Conservation (phyloP, 1,139 yeast genomes). For the Yamadazyma sp. region DNA sequence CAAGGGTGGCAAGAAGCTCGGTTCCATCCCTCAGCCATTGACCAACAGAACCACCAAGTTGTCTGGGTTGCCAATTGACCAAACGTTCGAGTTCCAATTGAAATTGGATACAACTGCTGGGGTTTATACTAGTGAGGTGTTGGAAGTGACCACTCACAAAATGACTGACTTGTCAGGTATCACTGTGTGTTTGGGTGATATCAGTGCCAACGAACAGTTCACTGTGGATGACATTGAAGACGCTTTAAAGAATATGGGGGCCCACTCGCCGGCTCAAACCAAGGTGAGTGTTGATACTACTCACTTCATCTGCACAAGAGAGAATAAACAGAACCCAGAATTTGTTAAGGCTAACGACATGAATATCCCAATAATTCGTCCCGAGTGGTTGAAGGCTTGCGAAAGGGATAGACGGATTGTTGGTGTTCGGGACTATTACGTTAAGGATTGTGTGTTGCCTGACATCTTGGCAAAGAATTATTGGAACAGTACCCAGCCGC, state of each 20-base stretch:
- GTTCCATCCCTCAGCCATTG: slow-evolving; percentile 82
- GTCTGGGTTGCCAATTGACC: slow-evolving; percentile 88
- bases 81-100: slow-evolving; percentile 76
- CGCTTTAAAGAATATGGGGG: slow-evolving; percentile 74
- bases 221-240: slow-evolving; percentile 60
- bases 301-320: slow-evolving; percentile 79
- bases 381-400: slow-evolving; percentile 97
- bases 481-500: slow-evolving; percentile 27
- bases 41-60: slow-evolving; percentile 81
- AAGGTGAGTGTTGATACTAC: slow-evolving; percentile 88
- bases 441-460: slow-evolving; percentile 52
- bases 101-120: slow-evolving; percentile 91
- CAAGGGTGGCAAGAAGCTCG: slow-evolving; percentile 78
- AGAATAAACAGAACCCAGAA: slow-evolving; percentile 58
- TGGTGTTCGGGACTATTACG: slow-evolving; percentile 85
- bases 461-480: slow-evolving; percentile 46
- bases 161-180: slow-evolving; percentile 96
- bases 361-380: slow-evolving; percentile 92
- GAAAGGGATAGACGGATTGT: slow-evolving; percentile 85
- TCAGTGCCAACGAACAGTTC: slow-evolving; percentile 61
- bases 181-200: slow-evolving; percentile 84
- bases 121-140: slow-evolving; percentile 61
- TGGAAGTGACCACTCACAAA: slow-evolving; percentile 82
- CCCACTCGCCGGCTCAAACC: slow-evolving; percentile 63
- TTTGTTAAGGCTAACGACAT: slow-evolving; percentile 77